A percentile compares a stretch with the other conserved stretches of the same genome.
Evolutionary conservation across 1,284 basidiomycete species (phyloP).

Genomic region (Ustilago vetiveriae): DNA sequence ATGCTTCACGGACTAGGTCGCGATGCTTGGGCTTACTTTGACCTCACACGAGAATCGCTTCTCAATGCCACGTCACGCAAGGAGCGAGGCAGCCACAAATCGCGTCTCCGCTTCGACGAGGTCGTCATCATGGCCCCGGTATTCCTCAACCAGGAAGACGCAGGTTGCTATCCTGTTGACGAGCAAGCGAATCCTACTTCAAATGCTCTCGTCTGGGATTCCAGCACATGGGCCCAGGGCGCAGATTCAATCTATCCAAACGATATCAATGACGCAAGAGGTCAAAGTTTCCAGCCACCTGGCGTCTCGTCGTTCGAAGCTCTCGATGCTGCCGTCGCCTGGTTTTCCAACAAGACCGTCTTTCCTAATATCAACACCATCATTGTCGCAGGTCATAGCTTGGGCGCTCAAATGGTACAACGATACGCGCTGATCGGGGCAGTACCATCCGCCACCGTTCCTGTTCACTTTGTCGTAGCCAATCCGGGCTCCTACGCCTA

Average conservation of each 20-base stretch:
- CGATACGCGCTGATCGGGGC: constrained; percentile 49
- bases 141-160: constrained; percentile 50
- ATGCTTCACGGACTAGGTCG: constrained; percentile 51
- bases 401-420: constrained; percentile 52
- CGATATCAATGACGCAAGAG: constrained; percentile 14
- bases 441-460: constrained; percentile 33
- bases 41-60: constrained; percentile 40
- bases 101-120: constrained; percentile 33
- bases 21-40: constrained; percentile 54
- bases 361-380: constrained; percentile 53
- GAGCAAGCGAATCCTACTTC: constrained; percentile 20
- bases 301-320: constrained; percentile 48
- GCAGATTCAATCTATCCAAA: constrained; percentile 42
- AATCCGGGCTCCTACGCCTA: constrained; percentile 54
- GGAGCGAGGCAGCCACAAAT: constrained; percentile 13
- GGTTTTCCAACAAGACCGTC: constrained; percentile 35
- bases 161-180: constrained; percentile 36
- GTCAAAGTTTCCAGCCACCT: constrained; percentile 13
- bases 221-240: constrained; percentile 41
- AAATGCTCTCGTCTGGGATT: constrained; percentile 41
- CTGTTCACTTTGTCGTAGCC: constrained; percentile 55
- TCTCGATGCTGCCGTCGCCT: constrained; percentile 33
- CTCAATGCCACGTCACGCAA: constrained; percentile 43
- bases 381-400: constrained; percentile 47
- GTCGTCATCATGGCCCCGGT: constrained; percentile 53